A percentile compares a stretch with the other conserved stretches of the same genome.
phyloP scores from a whole-genome alignment of 345 rosid species.

The Firmiana major region DNA sequence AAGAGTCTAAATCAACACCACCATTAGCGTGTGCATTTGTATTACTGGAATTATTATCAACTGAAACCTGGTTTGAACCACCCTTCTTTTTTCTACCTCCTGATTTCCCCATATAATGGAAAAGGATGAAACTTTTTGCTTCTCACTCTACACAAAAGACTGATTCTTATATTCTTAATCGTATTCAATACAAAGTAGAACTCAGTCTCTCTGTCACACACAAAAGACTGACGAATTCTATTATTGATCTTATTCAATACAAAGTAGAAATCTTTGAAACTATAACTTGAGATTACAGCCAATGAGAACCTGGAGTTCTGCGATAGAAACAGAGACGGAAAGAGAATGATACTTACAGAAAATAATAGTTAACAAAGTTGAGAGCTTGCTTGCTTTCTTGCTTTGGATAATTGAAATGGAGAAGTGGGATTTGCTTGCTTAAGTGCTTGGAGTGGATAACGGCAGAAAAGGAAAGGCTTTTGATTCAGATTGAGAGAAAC shows the following conservation, averaged over 20 bases:
- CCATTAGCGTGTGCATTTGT: conserved; percentile 52
- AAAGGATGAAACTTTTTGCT: neutral
- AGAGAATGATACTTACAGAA: neutral
- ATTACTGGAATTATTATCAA: conserved; percentile 25
- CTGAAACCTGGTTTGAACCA: conserved; percentile 48
- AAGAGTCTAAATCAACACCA: conserved; percentile 59
- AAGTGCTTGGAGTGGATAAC: neutral
- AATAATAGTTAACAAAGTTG: neutral
- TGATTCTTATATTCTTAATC: neutral
- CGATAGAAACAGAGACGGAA: neutral
- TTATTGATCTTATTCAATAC: too few relatives aligned
- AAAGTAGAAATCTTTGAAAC: neutral
- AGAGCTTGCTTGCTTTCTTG: neutral
- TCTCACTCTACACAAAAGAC: neutral
- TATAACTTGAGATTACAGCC: neutral
- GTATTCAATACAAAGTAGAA: neutral
- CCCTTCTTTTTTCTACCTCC: conserved; percentile 84
- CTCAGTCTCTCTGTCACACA: too few relatives aligned
- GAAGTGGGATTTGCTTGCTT: neutral
- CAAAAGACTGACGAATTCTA: too few relatives aligned
- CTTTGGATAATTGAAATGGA: neutral
- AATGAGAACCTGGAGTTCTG: neutral
- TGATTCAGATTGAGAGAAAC: neutral
- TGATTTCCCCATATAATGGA: conserved; percentile 69
- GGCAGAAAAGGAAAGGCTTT: neutral